Base-by-base conservation (phyloP, 768 basidiomycete genomes). In the Gymnopilus junonius region DNA sequence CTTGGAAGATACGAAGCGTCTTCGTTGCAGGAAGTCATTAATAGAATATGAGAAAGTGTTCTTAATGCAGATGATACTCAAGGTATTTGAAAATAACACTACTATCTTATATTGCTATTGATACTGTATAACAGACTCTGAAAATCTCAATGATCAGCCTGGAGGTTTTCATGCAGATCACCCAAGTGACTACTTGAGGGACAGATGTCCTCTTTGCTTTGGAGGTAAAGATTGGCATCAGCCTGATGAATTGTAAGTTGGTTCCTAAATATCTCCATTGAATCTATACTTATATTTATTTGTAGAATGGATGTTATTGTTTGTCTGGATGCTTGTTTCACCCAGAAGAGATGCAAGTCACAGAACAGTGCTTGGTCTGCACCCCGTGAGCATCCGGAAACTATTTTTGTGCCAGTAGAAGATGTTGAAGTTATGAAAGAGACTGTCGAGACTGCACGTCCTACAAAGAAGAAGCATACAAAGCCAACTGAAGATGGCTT, bases 281-380 rank as follows among this genome's bases (percentile, higher is more conserved):
- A 14, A 15, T 40, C 14, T 15, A 40, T 14, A 37, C 8, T 37
- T 14, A 8, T 17, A 27, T 53, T 21, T 34, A 55, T 46, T 50
- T 55, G 2, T 37, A 72, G 71, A 17, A 53, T 62, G 32, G 71
- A 76, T 64, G 55, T 69, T 8, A 65, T 76, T 27, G 70, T 76
- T 5, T 76, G 73, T 55, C n/a, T 73, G 17, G 77, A 79, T 63
- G 73, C 69, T 1, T 74, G 73, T 61, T 77, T 79, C 48, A 74
- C 69, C n/a, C 77, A 79, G 54, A 76, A 77, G 57, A 65, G 66
- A 1, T 54, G 68, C 42, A 64, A 59, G 35, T 31, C 27, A n/a
- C n/a, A n/a, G n/a, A n/a, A n/a, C n/a, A n/a, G n/a, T n/a, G n/a
- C n/a, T n/a, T n/a, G n/a, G n/a, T 68, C 72, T 45, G 67, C 70